phyloP scores from a whole-genome alignment of 345 rosid species.

The Microcos paniculata region DNA sequence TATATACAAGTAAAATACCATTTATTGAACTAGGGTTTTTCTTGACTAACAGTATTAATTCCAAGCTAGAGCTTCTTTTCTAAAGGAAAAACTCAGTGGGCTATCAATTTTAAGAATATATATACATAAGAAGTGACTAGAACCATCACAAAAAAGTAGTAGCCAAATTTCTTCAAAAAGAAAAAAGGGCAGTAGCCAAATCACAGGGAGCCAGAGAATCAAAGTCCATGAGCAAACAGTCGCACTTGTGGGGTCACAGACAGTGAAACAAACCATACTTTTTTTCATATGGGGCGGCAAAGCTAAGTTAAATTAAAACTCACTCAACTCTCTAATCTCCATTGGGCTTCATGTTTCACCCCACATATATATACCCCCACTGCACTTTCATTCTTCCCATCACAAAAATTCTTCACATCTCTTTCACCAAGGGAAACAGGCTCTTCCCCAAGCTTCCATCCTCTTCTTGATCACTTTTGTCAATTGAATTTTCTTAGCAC shows the following conservation, averaged over 20 bases:
- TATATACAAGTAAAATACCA: not conserved
- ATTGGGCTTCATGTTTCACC: not conserved
- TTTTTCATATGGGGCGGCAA: constrained; percentile 43
- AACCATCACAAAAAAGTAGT: not conserved
- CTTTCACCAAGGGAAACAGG: not conserved
- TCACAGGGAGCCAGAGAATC: not conserved
- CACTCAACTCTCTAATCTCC: not conserved
- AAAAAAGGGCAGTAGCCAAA: not conserved
- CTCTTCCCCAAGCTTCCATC: not conserved
- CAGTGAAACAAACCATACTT: constrained; percentile 11
- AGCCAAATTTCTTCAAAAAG: too few relatives aligned
- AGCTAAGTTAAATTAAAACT: constrained; percentile 22
- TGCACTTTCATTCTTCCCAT: not conserved
- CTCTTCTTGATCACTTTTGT: not conserved
- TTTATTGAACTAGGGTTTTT: not conserved
- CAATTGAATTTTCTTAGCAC: not conserved
- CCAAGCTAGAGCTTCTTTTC: not conserved
- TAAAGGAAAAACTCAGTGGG: not conserved
- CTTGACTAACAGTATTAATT: not conserved
- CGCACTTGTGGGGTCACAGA: constrained; percentile 25
- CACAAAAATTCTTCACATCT: not conserved
- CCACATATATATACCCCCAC: constrained; percentile 33
- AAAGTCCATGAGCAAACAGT: not conserved
- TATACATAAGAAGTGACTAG: not conserved
- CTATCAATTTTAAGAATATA: not conserved